These are phyloP conservation scores for Salvia hispanica DNA, from an alignment of 257 asterid species.

Conservation along the genomic window DNA sequence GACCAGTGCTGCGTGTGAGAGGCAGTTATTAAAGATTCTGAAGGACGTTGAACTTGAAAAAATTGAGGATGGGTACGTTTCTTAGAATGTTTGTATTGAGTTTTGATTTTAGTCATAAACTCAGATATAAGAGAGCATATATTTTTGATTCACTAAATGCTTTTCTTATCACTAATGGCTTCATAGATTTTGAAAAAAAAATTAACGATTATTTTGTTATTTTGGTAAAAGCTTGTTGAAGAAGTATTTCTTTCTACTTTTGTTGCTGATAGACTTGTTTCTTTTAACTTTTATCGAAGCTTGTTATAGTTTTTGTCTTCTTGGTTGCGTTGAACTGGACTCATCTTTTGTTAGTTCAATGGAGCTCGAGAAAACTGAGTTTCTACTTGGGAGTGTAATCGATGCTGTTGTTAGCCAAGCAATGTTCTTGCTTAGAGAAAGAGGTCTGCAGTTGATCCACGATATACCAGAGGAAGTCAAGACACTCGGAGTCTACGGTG, in stretches of 20 bases:
- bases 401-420: constrained; percentile 95
- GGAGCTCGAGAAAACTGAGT: constrained; percentile 74
- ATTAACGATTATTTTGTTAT: neutral
- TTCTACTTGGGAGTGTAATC: constrained; percentile 70
- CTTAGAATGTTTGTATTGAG: neutral
- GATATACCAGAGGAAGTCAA: constrained; percentile 84
- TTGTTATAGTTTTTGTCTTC: constrained; percentile 14
- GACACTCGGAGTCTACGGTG: constrained; percentile 52
- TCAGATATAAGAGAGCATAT: constrained; percentile 10
- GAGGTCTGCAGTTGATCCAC: constrained; percentile 66
- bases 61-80: constrained; percentile 74
- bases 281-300: neutral
- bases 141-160: neutral
- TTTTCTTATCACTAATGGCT: neutral
- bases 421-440: constrained; percentile 68
- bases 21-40: constrained; percentile 68
- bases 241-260: neutral
- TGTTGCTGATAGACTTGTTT: constrained; percentile 19
- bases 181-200: neutral
- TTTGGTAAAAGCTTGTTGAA: neutral
- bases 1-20: constrained; percentile 84
- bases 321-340: constrained; percentile 25
- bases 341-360: constrained; percentile 46
- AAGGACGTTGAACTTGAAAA: constrained; percentile 65
- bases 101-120: neutral